Conservation (phyloP, 495 filamentous ascomycete genomes). For the Chaetomidium leptoderma region DNA sequence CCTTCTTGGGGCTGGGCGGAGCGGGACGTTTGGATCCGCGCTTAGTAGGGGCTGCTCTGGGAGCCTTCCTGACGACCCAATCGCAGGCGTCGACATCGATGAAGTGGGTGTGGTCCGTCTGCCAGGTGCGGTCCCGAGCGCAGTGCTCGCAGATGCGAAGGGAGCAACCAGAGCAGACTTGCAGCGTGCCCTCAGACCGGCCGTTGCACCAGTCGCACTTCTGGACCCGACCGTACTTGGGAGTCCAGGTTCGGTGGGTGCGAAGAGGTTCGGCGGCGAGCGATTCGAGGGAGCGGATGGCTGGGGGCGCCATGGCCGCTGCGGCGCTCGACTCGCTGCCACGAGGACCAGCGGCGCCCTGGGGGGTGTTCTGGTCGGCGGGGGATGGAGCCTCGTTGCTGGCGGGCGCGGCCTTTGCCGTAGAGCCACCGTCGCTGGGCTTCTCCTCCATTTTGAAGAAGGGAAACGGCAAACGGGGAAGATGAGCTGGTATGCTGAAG, state of each 20-base stretch:
- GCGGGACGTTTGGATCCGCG: not conserved
- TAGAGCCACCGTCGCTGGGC: not conserved
- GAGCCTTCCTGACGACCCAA: constrained; percentile 5
- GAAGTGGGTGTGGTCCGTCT: constrained; percentile 13
- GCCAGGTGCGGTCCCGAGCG: constrained; percentile 3
- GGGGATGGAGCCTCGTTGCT: not conserved
- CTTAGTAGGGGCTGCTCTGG: not conserved
- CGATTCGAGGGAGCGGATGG: not conserved
- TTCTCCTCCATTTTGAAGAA: not conserved
- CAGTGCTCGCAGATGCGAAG: constrained; percentile 23
- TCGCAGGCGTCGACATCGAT: constrained; percentile 15
- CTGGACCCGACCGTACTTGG: constrained; percentile 20
- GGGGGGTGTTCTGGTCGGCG: not conserved
- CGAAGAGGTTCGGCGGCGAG: not conserved
- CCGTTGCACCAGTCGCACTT: constrained; percentile 28
- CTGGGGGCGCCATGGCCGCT: not conserved
- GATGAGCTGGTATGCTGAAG: not conserved
- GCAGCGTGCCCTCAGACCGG: constrained; percentile 17
- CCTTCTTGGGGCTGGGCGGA: not conserved
- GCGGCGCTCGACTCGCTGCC: not conserved
- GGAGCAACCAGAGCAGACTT: constrained; percentile 14
- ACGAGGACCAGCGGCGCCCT: not conserved
- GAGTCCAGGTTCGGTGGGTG: constrained; percentile 17
- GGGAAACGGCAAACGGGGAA: not conserved
- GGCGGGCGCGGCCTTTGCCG: not conserved